phyloP scores from a whole-genome alignment of 73 alveolate species.

The Paramecium pentaurelia region DNA sequence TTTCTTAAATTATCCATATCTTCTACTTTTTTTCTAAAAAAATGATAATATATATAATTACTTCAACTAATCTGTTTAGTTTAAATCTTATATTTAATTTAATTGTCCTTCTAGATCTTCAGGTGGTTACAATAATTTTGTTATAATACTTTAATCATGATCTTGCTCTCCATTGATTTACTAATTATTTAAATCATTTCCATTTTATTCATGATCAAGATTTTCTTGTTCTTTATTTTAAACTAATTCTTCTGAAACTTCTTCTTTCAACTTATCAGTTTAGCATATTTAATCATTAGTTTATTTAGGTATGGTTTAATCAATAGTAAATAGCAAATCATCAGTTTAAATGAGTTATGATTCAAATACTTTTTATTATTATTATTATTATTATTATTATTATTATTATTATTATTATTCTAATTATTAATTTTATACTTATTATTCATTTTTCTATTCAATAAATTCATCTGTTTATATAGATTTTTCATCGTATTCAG shows the following conservation, averaged over 20 bases:
- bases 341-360: background rate
- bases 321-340: background rate
- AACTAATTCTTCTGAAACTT: background rate
- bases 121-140: background rate
- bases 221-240: background rate
- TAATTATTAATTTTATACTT: background rate
- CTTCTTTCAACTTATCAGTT: background rate
- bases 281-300: background rate
- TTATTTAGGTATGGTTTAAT: background rate
- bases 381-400: no score
- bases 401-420: no score
- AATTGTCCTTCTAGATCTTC: background rate
- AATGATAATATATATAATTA: background rate
- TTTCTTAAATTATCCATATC: background rate
- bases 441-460: background rate
- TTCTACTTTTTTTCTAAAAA: background rate
- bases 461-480: background rate
- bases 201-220: background rate
- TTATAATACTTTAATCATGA: background rate
- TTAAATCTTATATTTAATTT: background rate
- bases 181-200: background rate
- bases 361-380: background rate
- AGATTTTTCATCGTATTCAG: background rate
- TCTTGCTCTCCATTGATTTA: background rate
- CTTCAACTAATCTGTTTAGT: background rate